These are phyloP conservation scores for Ophiocordyceps camponoti-leonardi DNA, from an alignment of 2,329 filamentous ascomycete species.

Conservation along the genomic window DNA sequence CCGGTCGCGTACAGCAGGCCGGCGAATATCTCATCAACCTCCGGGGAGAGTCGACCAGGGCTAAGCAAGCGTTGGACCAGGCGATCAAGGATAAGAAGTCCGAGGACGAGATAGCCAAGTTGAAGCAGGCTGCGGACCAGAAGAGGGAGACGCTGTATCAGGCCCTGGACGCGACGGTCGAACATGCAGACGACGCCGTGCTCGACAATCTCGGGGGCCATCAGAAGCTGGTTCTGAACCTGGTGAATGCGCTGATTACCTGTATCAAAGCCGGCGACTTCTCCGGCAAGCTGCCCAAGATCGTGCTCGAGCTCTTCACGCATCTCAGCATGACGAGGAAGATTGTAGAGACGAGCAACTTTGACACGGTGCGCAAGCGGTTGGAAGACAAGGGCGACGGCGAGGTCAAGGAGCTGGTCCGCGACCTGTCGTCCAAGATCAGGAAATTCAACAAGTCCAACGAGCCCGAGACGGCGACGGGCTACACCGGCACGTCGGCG, in stretches of 20 bases:
- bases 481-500: slow-evolving; percentile 22
- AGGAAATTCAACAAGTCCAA: slow-evolving; percentile 19
- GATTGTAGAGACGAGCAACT: slow-evolving; percentile 46
- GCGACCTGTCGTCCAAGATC: slow-evolving; percentile 33
- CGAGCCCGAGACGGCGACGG: slow-evolving; percentile 17
- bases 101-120: slow-evolving; percentile 15
- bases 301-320: slow-evolving; percentile 41
- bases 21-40: slow-evolving; percentile 31
- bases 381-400: slow-evolving; percentile 49
- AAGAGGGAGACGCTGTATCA: slow-evolving; percentile 31
- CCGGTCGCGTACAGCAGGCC: slow-evolving; percentile 30
- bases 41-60: slow-evolving; percentile 27
- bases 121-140: slow-evolving; percentile 23
- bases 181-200: slow-evolving; percentile 35
- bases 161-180: slow-evolving; percentile 34
- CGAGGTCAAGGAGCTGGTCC: slow-evolving; percentile 43
- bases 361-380: slow-evolving; percentile 45
- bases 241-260: slow-evolving; percentile 36
- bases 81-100: slow-evolving; percentile 23
- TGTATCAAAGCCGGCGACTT: slow-evolving; percentile 36
- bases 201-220: slow-evolving; percentile 41
- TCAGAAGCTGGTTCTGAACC: slow-evolving; percentile 35
- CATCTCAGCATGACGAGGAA: slow-evolving; percentile 43
- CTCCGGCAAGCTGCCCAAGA: slow-evolving; percentile 34
- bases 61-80: slow-evolving; percentile 27